Conservation (phyloP, 306 rosid species). For the Phaseolus lunatus region DNA sequence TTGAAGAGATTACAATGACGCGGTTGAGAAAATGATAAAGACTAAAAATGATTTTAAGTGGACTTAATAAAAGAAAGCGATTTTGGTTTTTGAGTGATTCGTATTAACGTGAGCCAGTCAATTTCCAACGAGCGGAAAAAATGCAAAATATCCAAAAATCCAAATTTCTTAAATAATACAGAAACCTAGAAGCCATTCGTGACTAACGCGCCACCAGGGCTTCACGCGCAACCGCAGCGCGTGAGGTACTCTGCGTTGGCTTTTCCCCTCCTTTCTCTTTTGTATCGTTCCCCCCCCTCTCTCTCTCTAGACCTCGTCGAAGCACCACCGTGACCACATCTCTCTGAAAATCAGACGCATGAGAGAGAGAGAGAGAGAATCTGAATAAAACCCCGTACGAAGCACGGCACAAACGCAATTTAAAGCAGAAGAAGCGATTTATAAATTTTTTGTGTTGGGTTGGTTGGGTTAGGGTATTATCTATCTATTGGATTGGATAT, state of each 20-base stretch:
- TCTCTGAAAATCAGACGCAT: constrained; percentile 45
- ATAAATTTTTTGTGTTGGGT: not conserved
- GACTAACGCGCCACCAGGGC: not conserved
- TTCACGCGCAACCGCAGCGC: constrained; percentile 44
- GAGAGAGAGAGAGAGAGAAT: constrained; percentile 15
- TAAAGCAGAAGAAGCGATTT: not conserved
- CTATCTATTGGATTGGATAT: constrained; percentile 32
- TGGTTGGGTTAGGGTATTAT: not conserved
- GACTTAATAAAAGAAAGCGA: too few species aligned
- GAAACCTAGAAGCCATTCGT: not conserved
- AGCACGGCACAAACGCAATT: constrained; percentile 32
- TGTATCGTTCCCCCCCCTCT: not conserved
- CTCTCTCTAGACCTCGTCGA: constrained; percentile 58
- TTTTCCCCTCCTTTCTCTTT: not conserved
- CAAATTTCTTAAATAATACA: too few species aligned
- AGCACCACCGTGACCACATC: constrained; percentile 47
- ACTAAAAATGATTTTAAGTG: too few species aligned
- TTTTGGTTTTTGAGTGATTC: too few species aligned
- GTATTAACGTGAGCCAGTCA: too few species aligned
- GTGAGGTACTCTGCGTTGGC: not conserved
- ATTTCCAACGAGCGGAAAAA: not conserved
- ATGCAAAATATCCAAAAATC: not conserved
- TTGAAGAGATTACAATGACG: too few species aligned
- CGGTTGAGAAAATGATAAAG: too few species aligned
- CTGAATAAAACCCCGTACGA: constrained; percentile 3